These are phyloP conservation scores for Tetrapyrgos nigripes DNA, from an alignment of 1,284 basidiomycete genomes.

Conservation along the genomic window DNA sequence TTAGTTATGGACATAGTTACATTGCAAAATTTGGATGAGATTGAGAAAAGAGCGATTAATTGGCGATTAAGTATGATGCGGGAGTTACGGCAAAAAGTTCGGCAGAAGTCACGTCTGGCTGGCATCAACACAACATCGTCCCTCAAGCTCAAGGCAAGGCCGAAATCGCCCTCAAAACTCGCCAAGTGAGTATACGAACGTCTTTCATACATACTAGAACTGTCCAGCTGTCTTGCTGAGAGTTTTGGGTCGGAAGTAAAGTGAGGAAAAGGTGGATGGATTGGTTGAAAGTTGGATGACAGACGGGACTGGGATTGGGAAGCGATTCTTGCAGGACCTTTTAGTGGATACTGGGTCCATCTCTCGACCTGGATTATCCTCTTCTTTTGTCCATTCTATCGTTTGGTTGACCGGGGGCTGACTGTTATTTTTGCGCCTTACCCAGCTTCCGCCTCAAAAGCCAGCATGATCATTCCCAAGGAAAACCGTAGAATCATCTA, in stretches of 20 bases:
- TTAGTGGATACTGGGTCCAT: slow-evolving; percentile 23
- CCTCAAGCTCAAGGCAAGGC: too few relatives aligned
- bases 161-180: slow-evolving; percentile 41
- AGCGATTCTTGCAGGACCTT: not conserved
- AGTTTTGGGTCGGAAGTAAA: slow-evolving; percentile 33
- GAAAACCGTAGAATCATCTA: slow-evolving; percentile 87
- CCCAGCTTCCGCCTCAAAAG: slow-evolving; percentile 44
- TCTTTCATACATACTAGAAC: not conserved
- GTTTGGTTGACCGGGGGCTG: not conserved
- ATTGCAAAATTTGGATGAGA: too few relatives aligned
- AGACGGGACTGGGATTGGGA: not conserved
- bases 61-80: too few relatives aligned
- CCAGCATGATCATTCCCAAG: slow-evolving; percentile 90
- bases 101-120: too few relatives aligned
- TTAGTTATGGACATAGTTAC: too few relatives aligned
- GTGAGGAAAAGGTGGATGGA: slow-evolving; percentile 45
- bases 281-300: slow-evolving; percentile 39
- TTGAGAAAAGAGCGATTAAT: too few relatives aligned
- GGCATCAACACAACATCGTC: too few relatives aligned
- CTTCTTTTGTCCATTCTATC: slow-evolving; percentile 39
- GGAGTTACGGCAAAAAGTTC: too few relatives aligned
- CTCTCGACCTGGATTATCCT: slow-evolving; percentile 2
- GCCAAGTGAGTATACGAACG: slow-evolving; percentile 40
- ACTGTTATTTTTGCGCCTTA: slow-evolving; percentile 40
- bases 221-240: slow-evolving; percentile 3